These are phyloP conservation scores for Syzygium syzygioides DNA, from an alignment of 441 rosid genomes.

Conservation along the genomic window DNA sequence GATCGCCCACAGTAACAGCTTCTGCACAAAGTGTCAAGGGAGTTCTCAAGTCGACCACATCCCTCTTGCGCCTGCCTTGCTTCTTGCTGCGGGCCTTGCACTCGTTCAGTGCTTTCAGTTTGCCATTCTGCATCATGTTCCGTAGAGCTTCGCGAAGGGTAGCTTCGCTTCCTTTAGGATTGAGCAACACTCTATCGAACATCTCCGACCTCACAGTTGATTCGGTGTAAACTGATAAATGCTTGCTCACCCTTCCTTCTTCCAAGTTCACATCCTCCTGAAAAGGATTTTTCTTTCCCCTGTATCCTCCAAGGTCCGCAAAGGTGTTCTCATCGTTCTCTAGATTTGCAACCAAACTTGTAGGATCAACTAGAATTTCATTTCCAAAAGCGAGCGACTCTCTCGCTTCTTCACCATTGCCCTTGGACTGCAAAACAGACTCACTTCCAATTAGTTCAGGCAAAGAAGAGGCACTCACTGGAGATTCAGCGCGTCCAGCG, in stretches of 20 bases:
- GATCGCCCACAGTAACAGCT: slow-evolving; percentile 1
- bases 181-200: not conserved
- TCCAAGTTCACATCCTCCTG: not conserved
- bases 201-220: not conserved
- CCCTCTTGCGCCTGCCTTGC: slow-evolving; percentile 6
- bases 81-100: slow-evolving; percentile 4
- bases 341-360: not conserved
- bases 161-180: not conserved
- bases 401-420: not conserved
- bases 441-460: not conserved
- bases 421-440: not conserved
- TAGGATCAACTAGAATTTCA: not conserved
- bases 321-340: not conserved
- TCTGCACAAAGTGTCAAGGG: slow-evolving; percentile 5
- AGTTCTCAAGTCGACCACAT: slow-evolving; percentile 11
- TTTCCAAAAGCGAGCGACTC: not conserved
- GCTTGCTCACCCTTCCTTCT: slow-evolving; percentile 10
- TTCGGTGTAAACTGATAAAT: slow-evolving; percentile 1
- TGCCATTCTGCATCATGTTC: slow-evolving; percentile 1
- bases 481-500: not conserved
- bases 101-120: not conserved
- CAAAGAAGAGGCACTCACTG: not conserved
- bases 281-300: slow-evolving; percentile 6
- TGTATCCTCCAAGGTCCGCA: not conserved
- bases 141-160: not conserved